These are phyloP conservation scores for Ustilago lituana DNA, from an alignment of 1,284 basidiomycete species.

Conservation along the genomic window DNA sequence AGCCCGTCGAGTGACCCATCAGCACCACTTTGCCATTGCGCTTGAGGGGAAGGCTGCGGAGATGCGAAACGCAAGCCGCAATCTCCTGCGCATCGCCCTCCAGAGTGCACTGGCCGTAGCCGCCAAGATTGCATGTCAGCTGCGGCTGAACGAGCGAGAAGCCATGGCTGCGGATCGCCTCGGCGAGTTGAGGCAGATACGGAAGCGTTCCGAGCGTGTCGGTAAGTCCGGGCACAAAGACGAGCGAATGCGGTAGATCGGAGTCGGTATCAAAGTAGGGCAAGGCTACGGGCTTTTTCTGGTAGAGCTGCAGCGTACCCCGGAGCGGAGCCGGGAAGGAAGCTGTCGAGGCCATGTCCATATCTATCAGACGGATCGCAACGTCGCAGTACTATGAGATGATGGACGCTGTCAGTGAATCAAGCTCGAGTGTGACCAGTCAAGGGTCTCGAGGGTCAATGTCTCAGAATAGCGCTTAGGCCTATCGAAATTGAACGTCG, in stretches of 20 bases:
- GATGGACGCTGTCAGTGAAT: no score
- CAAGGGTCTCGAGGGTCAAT: no score
- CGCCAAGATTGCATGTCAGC: constrained; percentile 56
- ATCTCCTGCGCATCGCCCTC: constrained; percentile 64
- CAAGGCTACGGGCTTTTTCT: constrained; percentile 39
- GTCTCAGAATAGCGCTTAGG: no score
- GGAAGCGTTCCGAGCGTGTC: constrained; percentile 60
- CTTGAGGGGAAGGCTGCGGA: constrained; percentile 21
- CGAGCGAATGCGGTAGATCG: constrained; percentile 41
- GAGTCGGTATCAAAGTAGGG: constrained; percentile 55
- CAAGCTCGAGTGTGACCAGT: no score
- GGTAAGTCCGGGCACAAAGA: constrained; percentile 58
- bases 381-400: no score
- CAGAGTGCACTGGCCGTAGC: constrained; percentile 54
- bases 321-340: constrained; percentile 10
- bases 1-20: constrained; percentile 65
- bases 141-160: constrained; percentile 57
- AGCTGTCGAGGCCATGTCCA: background rate
- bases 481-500: no score
- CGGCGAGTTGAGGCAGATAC: constrained; percentile 48
- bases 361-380: no score
- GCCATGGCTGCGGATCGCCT: constrained; percentile 14
- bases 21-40: constrained; percentile 49
- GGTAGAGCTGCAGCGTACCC: constrained; percentile 49
- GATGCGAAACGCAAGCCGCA: constrained; percentile 35